These are phyloP conservation scores for Trametes cingulata DNA, from an alignment of 768 basidiomycete species.

Conservation along the genomic window DNA sequence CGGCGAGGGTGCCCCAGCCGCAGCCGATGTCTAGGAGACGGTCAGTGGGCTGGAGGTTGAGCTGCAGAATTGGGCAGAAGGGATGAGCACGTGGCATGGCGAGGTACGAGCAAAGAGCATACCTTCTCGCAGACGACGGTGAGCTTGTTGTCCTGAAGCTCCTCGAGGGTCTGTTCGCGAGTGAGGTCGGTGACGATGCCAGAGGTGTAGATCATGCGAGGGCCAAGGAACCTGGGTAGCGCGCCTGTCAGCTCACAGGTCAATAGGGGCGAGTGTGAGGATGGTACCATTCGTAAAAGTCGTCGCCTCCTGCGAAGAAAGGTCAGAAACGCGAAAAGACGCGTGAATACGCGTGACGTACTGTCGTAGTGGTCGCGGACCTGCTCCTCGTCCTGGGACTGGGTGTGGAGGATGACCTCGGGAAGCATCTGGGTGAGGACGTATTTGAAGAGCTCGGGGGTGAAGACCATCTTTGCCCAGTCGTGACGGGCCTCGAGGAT, in stretches of 20 bases:
- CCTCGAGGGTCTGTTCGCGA: conserved; percentile 80
- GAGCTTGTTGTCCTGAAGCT: conserved; percentile 98
- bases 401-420: conserved; percentile 93
- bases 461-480: conserved; percentile 92
- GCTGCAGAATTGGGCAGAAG: conserved; percentile 29
- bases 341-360: conserved; percentile 36
- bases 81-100: background rate
- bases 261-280: background rate
- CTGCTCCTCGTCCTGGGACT: conserved; percentile 90
- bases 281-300: conserved; percentile 86
- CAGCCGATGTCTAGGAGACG: conserved; percentile 84
- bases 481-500: conserved; percentile 94
- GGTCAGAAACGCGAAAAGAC: conserved; percentile 15
- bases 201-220: conserved; percentile 97
- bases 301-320: conserved; percentile 69
- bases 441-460: conserved; percentile 89
- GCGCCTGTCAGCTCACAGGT: background rate
- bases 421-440: conserved; percentile 86
- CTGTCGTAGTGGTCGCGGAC: conserved; percentile 96
- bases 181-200: conserved; percentile 78
- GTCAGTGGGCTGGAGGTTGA: conserved; percentile 85
- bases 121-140: conserved; percentile 89
- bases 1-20: conserved; percentile 95
- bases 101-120: background rate
- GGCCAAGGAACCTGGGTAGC: conserved; percentile 78